Evolutionary conservation across 192 early-diverging fungal species (phyloP).

Genomic region (Dissophora ornata): DNA sequence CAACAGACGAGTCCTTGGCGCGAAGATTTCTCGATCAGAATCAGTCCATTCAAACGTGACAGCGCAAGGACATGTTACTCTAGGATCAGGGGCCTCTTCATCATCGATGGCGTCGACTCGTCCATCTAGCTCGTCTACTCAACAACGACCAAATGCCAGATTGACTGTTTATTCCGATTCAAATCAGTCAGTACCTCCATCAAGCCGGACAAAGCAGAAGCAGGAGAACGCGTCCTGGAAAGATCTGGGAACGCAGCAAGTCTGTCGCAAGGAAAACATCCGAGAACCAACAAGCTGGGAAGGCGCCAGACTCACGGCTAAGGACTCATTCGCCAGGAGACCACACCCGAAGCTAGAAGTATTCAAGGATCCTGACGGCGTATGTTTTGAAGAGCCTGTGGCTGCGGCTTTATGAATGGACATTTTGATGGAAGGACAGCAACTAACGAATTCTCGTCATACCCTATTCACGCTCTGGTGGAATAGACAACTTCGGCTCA

Average conservation of each 20-base stretch:
- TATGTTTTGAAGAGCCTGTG: constrained; percentile 5
- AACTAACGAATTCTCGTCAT: background rate
- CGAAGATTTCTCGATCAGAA: constrained; percentile 15
- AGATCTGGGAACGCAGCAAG: constrained; percentile 68
- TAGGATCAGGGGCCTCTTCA: constrained; percentile 10
- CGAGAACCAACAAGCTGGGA: constrained; percentile 70
- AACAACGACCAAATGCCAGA: constrained; percentile 11
- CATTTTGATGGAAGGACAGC: background rate
- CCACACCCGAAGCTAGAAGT: constrained; percentile 35
- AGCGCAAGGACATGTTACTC: background rate
- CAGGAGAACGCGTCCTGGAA: constrained; percentile 57
- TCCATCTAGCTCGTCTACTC: background rate
- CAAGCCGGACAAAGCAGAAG: background rate
- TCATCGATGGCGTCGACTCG: background rate
- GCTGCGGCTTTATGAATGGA: background rate
- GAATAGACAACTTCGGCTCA: too few species aligned
- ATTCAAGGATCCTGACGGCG: constrained; percentile 36
- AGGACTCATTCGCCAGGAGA: constrained; percentile 15
- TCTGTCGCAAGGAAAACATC: constrained; percentile 78
- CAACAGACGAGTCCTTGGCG: constrained; percentile 24
- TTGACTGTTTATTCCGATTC: constrained; percentile 46
- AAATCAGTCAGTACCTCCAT: background rate
- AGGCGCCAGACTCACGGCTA: constrained; percentile 61
- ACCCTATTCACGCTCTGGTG: too few species aligned
- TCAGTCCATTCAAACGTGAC: constrained; percentile 30